Conservation (phyloP, 805 yeast genomes). For the Suhomyces kilbournensis region DNA sequence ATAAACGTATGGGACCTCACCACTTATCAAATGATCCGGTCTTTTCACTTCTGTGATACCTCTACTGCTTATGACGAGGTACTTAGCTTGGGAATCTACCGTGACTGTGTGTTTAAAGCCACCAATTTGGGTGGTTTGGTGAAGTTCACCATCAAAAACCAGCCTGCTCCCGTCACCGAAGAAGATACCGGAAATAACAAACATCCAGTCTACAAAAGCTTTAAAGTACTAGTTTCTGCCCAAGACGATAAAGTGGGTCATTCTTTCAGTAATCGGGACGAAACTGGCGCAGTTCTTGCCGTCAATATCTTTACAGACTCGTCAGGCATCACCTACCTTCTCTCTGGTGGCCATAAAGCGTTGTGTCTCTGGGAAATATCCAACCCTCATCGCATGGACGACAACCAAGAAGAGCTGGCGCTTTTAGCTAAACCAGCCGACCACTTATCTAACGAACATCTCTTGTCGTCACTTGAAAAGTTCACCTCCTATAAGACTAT, state of each 20-base stretch:
- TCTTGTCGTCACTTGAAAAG: constrained; percentile 59
- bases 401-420: not conserved
- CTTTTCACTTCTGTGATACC: constrained; percentile 28
- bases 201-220: constrained; percentile 5
- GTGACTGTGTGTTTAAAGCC: constrained; percentile 62
- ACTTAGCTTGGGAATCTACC: constrained; percentile 54
- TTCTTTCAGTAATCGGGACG: constrained; percentile 6
- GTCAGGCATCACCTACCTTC: constrained; percentile 42
- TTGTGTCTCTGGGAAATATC: constrained; percentile 68
- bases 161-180: constrained; percentile 8
- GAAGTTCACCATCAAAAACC: constrained; percentile 22
- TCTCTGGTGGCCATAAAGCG: constrained; percentile 72
- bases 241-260: constrained; percentile 10
- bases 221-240: constrained; percentile 9
- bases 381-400: constrained; percentile 14
- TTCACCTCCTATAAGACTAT: constrained; percentile 74
- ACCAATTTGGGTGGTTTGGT: constrained; percentile 45
- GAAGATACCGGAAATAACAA: constrained; percentile 4
- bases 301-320: constrained; percentile 45
- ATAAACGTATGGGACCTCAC: constrained; percentile 86
- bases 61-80: constrained; percentile 36
- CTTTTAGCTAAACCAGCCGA: not conserved
- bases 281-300: constrained; percentile 51
- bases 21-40: constrained; percentile 65
- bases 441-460: constrained; percentile 50